These are phyloP conservation scores for Barnettozyma sucrosica DNA, from an alignment of 805 yeast species.

Conservation along the genomic window DNA sequence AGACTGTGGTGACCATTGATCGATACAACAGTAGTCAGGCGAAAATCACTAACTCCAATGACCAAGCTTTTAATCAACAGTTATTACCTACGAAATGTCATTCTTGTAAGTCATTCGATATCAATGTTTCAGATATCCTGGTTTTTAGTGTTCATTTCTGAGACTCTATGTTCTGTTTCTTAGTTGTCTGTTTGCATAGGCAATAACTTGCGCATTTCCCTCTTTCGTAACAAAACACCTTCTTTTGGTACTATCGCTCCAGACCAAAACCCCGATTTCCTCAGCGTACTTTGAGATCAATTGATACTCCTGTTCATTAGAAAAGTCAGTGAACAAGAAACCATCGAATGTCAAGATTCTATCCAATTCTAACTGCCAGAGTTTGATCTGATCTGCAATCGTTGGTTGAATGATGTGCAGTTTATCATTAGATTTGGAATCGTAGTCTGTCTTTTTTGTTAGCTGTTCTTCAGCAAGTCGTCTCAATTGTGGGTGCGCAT, in stretches of 20 bases:
- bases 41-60: no score
- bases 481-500: slow-evolving; percentile 91
- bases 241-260: slow-evolving; percentile 69
- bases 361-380: slow-evolving; percentile 96
- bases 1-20: no score
- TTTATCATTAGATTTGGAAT: slow-evolving; percentile 41
- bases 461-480: slow-evolving; percentile 63
- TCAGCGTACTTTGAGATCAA: slow-evolving; percentile 69
- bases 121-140: no score
- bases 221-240: slow-evolving; percentile 83
- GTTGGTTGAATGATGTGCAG: slow-evolving; percentile 82
- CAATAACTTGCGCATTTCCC: slow-evolving; percentile 87
- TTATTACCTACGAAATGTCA: no score
- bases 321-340: slow-evolving; percentile 79
- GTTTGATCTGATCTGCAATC: slow-evolving; percentile 89
- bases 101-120: no score
- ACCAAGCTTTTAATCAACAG: no score
- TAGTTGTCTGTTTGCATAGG: slow-evolving; percentile 69
- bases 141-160: no score
- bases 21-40: no score
- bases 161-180: slow-evolving; percentile 17
- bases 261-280: slow-evolving; percentile 86
- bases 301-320: slow-evolving; percentile 70
- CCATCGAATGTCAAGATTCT: slow-evolving; percentile 86
- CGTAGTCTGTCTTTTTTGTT: slow-evolving; percentile 61